Evolutionary conservation across 2,329 filamentous ascomycete species (phyloP), one percentile per base, ranked within the genome.

Genomic region (Chaetothyriales sp.): DNA sequence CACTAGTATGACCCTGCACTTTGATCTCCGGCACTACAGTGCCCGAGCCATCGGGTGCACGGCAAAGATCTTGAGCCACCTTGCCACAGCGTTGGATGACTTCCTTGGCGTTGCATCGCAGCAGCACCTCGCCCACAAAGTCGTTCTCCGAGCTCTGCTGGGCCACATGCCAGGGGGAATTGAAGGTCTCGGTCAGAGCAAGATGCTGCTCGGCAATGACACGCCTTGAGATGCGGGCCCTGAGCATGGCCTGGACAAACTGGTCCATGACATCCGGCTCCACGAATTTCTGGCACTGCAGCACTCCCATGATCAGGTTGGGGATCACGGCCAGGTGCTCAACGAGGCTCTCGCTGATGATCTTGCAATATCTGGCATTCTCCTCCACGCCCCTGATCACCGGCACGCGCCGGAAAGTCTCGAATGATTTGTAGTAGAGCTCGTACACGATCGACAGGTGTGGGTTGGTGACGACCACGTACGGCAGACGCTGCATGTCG

Each of bases 181-280:
- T 84, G 72, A 89, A 97, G 1, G 89, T 95, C 60, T 97, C 89
- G 4, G 89, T 95, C 18, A 98, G 77, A 8, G 92, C 89, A 40
- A 98, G 80, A 65, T 98, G 92, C 64, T 98, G 92, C 69, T 98
- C 92, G 33, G 92, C 92, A 64, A 98, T 98, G 59, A 97, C 92
- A 56, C 94, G 82, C 54, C 92, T 83, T 45, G 89, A 95, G 60
- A 98, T 98, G 54, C 92, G 81, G 55, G 90, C 92, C 73, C 87
- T 80, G 51, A 98, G 71, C 56, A 97, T 82, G 1, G 86, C 92
- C 61, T 90, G 95, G 86, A 97, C 95, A 65, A 98, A 95, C 49
- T 81, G 81, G 69, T 98, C 92, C 60, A 94, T 83, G 54, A 89
- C 83, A 18, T 85, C 81, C 0, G 85, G 75, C 46, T 83, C 81